Base-by-base conservation (phyloP, 352 stramenopile genomes). In the Pythium phragmiticola region DNA sequence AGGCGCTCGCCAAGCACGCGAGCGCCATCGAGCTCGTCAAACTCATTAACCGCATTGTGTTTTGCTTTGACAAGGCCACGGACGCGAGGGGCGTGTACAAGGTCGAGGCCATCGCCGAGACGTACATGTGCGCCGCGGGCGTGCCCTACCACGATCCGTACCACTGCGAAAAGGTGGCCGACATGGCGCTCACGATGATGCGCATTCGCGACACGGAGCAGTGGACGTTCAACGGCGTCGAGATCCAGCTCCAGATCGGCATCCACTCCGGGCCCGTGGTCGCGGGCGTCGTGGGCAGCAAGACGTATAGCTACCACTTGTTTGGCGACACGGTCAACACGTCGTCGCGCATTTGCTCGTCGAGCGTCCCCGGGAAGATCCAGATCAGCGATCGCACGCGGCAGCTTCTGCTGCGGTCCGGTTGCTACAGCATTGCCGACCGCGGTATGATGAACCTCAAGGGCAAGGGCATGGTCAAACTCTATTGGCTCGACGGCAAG, bases 321-420 rank as follows among this genome's bases (percentile, higher is more conserved):
- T 94, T 94, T 69, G 87, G 87, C 6, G 84, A 93, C 54, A 90
- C 87, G 2, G 87, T 93, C 45, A 95, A 93, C 71, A 90, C 80
- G 26, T 87, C 83, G 5, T 92, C 81, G 19, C 74, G 87, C 3
- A 78, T 95, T 34, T 96, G 84, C 57, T 95, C 85, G 43, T 92
- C 79, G 39, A 77, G 71, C 47, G 66, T 77, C 26, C 62, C 83
- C 5, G 80, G 82, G 0, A 85, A 77, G 36, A 88, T 93, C 54
- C 84, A 93, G 50, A 83, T 89, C 64, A 89, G 80, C 45, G 73
- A 80, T 23, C 74, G 74, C 23, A 77, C 78, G 57, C 73, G 72
- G 4, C 66, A 89, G 43, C 65, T 90, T 2, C 67, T 90, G 2
- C 41, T 57, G 21, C 74, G 74, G 1, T 84, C 74, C 0, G 81